Percentiles rank a stretch among this genome's conserved stretches.
Conservation (phyloP, 1,284 basidiomycete genomes). For the Apiotrichum akiyoshidainum region DNA sequence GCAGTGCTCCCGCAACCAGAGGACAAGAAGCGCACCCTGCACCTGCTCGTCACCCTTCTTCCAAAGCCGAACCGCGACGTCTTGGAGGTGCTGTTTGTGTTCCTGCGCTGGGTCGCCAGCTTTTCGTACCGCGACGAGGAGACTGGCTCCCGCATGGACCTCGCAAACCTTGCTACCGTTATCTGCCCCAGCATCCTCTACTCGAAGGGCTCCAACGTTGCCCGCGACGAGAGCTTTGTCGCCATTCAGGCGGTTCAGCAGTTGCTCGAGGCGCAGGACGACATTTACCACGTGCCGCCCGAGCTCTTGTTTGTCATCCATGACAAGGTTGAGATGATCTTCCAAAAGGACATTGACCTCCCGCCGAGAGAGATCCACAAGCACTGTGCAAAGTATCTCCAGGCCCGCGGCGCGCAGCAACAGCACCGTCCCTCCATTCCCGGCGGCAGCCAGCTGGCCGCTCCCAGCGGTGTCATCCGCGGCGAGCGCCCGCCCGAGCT, state of each 20-base stretch:
- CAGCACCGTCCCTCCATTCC: not conserved
- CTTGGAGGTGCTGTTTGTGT: conserved; percentile 95
- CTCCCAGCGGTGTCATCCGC: not conserved
- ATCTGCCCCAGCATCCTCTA: conserved; percentile 93
- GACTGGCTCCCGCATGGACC: conserved; percentile 98
- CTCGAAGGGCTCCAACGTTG: conserved; percentile 78
- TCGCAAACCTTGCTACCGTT: conserved; percentile 94
- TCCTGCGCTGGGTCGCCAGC: conserved; percentile 98
- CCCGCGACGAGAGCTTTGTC: conserved; percentile 89
- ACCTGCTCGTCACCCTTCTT: conserved; percentile 79
- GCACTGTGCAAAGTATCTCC: conserved; percentile 75
- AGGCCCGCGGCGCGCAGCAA: conserved; percentile 17
- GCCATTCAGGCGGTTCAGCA: conserved; percentile 80
- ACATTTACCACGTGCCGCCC: conserved; percentile 82
- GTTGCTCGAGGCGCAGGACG: conserved; percentile 89
- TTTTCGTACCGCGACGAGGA: conserved; percentile 98
- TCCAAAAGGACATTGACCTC: conserved; percentile 73
- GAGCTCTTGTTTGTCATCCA: conserved; percentile 77
- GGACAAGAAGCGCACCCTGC: conserved; percentile 78
- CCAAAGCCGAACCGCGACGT: conserved; percentile 95
- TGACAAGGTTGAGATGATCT: conserved; percentile 72
- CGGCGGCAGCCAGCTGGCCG: not conserved
- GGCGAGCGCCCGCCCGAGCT: conserved; percentile 24
- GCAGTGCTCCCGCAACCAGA: conserved; percentile 69
- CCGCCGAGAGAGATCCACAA: conserved; percentile 86